Evolutionary conservation across 257 asterid species (phyloP), one percentile per base, ranked within the genome.

Genomic region (Eucommia ulmoides): DNA sequence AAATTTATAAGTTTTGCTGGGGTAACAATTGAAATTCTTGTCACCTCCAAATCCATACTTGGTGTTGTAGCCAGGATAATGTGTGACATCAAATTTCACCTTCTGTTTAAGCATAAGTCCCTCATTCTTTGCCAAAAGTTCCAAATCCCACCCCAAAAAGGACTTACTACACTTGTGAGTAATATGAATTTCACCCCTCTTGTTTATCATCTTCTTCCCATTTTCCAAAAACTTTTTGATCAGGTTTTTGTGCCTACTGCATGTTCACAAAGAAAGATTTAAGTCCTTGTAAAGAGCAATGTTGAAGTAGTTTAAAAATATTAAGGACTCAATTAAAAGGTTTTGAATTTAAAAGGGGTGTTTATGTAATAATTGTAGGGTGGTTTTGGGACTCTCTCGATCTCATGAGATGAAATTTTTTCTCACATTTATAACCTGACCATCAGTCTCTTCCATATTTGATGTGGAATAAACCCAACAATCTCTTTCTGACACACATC

Each of bases 11-110:
- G 74, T 72, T 26, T 68, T 64, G 66, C 69, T 26, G 0, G 79
- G 79, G 46, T 64, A 1, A 54, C 79, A 72, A 10, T 50, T 6
- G 48, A 72, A 72, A 23, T 49, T 19, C 0, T 26, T 35, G 33
- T 67, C 68, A 1, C 68, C 68, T 22, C 78, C 78, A 29, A 67
- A 67, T 7, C 75, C 75, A 50, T 3, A 29, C 62, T 68, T 73
- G 33, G 70, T 53, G 8, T 41, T 20, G 52, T 73, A 73, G 1
- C 70, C 67, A 4, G 58, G 58, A 65, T 62, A 73, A 2, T 73
- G 68, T 3, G 1, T n/a, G n/a, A 3, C 35, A 35, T 54, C 17
- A 18, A 72, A 71, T 0, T 19, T 10, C 20, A 52, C 50, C 0
- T 61, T 63, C 55, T 60, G 65, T 0, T 59, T 52, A 1, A 71